phyloP scores from a whole-genome alignment of 2,329 filamentous ascomycete genomes.

The Coniochaeta prunicola region DNA sequence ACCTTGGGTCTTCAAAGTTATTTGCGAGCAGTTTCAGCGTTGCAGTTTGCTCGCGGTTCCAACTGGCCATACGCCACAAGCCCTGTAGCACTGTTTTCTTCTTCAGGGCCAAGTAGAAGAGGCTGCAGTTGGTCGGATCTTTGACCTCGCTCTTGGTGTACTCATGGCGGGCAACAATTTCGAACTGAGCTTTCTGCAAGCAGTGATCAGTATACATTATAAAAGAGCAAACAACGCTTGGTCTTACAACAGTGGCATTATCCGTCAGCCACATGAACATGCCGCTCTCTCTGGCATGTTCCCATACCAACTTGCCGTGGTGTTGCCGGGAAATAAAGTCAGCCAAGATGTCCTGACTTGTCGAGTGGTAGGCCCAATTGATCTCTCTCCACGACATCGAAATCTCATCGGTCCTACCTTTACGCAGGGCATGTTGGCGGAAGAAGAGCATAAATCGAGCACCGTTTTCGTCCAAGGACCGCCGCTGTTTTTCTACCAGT shows the following conservation, averaged over 20 bases:
- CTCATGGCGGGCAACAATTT: constrained; percentile 85
- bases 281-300: constrained; percentile 76
- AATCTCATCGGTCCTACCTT: constrained; percentile 55
- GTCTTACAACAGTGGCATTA: constrained; percentile 61
- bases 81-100: constrained; percentile 90
- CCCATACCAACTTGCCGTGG: constrained; percentile 75
- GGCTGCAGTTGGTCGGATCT: constrained; percentile 82
- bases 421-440: constrained; percentile 68
- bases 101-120: constrained; percentile 83
- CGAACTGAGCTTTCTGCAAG: constrained; percentile 66
- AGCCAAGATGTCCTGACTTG: constrained; percentile 79
- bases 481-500: constrained; percentile 76
- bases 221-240: no score
- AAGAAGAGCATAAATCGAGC: constrained; percentile 84
- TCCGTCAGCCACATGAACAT: constrained; percentile 95
- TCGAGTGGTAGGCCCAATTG: constrained; percentile 77
- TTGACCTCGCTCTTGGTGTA: constrained; percentile 84
- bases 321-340: constrained; percentile 78
- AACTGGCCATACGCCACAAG: constrained; percentile 88
- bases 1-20: constrained; percentile 80
- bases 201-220: not conserved
- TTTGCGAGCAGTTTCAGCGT: constrained; percentile 80
- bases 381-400: constrained; percentile 73
- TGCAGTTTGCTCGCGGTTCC: constrained; percentile 77
- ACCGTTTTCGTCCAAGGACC: constrained; percentile 86